Evolutionary conservation across 805 yeast species (phyloP).

Genomic region (Metschnikowia lunata): DNA sequence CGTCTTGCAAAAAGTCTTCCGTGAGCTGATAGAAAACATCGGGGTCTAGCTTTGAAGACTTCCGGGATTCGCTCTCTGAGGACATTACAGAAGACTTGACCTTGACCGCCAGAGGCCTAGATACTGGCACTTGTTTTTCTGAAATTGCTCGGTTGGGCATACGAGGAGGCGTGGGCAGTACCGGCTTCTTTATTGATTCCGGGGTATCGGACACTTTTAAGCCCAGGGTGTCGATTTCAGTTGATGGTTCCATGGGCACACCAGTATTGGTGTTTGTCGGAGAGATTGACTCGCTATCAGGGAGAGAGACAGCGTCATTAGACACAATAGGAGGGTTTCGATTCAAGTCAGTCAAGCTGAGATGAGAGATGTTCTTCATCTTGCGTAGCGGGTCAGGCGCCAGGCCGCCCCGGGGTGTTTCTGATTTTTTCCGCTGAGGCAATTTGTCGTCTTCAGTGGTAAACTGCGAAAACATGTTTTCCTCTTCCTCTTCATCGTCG

Average conservation of each 20-base stretch:
- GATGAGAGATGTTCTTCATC: conserved; percentile 38
- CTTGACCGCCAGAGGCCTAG: conserved; percentile 8
- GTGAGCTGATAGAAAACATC: conserved; percentile 19
- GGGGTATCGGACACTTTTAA: conserved; percentile 1
- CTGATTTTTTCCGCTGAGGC: conserved; percentile 2
- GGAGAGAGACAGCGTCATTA: background rate
- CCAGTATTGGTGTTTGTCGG: conserved; percentile 16
- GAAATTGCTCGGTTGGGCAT: conserved; percentile 1
- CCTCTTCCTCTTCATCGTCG: conserved; percentile 24
- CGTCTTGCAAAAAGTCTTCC: conserved; percentile 31
- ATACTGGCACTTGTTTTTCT: conserved; percentile 4
- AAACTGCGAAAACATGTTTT: conserved; percentile 6
- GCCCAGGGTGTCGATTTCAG: conserved; percentile 2
- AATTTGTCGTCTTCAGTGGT: conserved; percentile 7
- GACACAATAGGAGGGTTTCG: conserved; percentile 11
- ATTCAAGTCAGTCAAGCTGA: conserved; percentile 33
- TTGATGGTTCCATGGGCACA: conserved; percentile 5
- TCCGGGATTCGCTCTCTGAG: background rate
- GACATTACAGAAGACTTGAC: conserved; percentile 5
- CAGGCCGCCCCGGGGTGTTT: background rate
- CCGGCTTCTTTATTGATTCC: background rate
- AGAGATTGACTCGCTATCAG: conserved; percentile 19
- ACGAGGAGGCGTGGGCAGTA: background rate
- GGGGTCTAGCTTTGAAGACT: conserved; percentile 12
- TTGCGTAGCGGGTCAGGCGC: conserved; percentile 16